Evolutionary conservation across 208 protist genomes (phyloP).

Genomic region (Phytomonas serpens): DNA sequence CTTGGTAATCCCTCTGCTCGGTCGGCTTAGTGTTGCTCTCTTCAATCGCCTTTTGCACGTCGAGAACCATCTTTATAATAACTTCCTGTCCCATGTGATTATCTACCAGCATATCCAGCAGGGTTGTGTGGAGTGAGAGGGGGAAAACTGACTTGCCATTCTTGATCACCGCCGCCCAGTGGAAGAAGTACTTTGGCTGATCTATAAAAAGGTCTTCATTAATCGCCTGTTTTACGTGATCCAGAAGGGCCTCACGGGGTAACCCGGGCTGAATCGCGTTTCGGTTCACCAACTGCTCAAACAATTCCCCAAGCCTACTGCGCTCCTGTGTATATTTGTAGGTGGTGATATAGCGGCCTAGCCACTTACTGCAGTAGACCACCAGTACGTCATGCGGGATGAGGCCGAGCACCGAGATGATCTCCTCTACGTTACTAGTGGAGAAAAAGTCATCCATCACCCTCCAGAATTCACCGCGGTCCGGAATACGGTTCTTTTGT

Average conservation of each 20-base stretch:
- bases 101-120: constrained; percentile 67
- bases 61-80: constrained; percentile 38
- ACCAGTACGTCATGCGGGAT: constrained; percentile 36
- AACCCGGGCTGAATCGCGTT: constrained; percentile 32
- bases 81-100: constrained; percentile 26
- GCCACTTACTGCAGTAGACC: constrained; percentile 44
- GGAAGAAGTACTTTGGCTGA: constrained; percentile 61
- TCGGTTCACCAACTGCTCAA: constrained; percentile 45
- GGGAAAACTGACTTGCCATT: constrained; percentile 53
- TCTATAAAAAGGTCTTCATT: constrained; percentile 63
- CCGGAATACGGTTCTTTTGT: constrained; percentile 17
- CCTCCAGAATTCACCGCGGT: constrained; percentile 57
- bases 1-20: constrained; percentile 38
- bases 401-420: constrained; percentile 26
- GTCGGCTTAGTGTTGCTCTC: constrained; percentile 20
- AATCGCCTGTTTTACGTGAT: constrained; percentile 47
- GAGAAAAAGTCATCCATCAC: constrained; percentile 79
- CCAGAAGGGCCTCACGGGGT: constrained; percentile 42
- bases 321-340: constrained; percentile 61
- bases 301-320: constrained; percentile 63
- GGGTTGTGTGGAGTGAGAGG: constrained; percentile 47
- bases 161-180: constrained; percentile 70
- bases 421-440: constrained; percentile 46
- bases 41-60: constrained; percentile 29
- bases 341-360: constrained; percentile 70